Percentiles rank a stretch among this genome's conserved stretches.
phyloP scores from a whole-genome alignment of 1,139 yeast genomes.

The Yamadazyma dendronema region DNA sequence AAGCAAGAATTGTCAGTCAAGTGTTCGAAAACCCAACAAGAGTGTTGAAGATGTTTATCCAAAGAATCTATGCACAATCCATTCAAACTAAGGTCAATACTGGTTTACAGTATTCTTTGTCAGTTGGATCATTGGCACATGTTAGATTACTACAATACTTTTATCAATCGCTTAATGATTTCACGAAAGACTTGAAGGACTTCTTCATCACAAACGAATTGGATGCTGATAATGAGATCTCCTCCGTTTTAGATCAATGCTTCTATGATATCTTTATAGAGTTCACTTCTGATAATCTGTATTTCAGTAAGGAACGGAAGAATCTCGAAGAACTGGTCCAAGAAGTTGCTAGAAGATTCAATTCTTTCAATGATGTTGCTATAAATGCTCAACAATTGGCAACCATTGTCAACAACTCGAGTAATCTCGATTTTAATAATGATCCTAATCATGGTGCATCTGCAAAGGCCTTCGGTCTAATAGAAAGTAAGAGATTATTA shows the following conservation, averaged over 20 bases:
- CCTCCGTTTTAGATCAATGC: conserved; percentile 65
- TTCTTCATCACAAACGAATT: conserved; percentile 48
- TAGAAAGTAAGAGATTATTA: conserved; percentile 40
- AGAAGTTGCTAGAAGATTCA: conserved; percentile 49
- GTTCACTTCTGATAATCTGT: conserved; percentile 64
- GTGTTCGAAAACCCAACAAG: conserved; percentile 68
- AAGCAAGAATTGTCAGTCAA: conserved; percentile 68
- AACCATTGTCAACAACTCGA: conserved; percentile 39
- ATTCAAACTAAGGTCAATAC: conserved; percentile 67
- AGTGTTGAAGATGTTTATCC: conserved; percentile 69
- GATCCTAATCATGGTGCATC: conserved; percentile 16
- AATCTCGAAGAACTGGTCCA: conserved; percentile 64
- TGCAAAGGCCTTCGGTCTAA: conserved; percentile 35
- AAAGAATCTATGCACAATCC: conserved; percentile 75
- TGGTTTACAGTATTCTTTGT: conserved; percentile 61
- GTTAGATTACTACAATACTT: conserved; percentile 72
- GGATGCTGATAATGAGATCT: conserved; percentile 45
- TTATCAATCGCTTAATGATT: conserved; percentile 58
- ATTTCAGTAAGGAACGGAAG: conserved; percentile 72
- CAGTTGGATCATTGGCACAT: conserved; percentile 69
- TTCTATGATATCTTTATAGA: conserved; percentile 72
- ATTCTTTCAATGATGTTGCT: conserved; percentile 49
- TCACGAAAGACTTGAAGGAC: conserved; percentile 66
- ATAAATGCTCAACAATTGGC: conserved; percentile 47
- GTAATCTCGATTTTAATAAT: conserved; percentile 25